Evolutionary conservation across 176 grass and related monocot genomes (phyloP).

Genomic region (Alloteropsis semialata): DNA sequence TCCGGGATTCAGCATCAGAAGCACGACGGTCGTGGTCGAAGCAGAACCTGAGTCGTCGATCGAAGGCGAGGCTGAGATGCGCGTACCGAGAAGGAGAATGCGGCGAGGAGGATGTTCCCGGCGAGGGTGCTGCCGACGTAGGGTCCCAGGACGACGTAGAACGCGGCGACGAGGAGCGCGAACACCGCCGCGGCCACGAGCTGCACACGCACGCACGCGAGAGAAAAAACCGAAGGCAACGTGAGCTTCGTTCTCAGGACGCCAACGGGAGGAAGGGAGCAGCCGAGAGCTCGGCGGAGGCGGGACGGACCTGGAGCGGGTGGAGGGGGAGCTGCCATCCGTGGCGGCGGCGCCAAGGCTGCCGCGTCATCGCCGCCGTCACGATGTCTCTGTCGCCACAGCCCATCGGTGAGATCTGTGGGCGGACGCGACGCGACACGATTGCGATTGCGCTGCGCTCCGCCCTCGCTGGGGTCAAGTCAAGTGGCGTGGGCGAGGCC

Average conservation of each 20-base stretch:
- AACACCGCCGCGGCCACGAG: constrained; percentile 65
- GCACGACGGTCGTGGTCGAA: too few relatives aligned
- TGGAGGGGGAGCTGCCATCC: constrained; percentile 94
- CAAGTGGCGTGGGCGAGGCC: constrained; percentile 3
- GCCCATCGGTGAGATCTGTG: constrained; percentile 23
- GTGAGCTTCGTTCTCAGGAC: background rate
- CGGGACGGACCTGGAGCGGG: constrained; percentile 65
- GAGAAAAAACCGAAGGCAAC: background rate
- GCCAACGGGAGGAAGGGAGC: background rate
- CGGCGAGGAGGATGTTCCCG: constrained; percentile 49
- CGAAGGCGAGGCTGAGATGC: too few relatives aligned
- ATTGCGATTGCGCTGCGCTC: background rate
- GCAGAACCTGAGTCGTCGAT: too few relatives aligned
- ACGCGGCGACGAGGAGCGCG: constrained; percentile 56
- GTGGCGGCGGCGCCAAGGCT: constrained; percentile 51
- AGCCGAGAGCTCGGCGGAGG: too few relatives aligned
- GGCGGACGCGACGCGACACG: background rate
- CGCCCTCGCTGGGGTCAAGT: background rate
- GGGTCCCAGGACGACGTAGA: constrained; percentile 80
- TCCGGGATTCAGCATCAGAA: background rate
- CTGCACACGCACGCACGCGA: constrained; percentile 41
- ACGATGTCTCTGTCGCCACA: constrained; percentile 12
- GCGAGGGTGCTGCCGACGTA: constrained; percentile 57
- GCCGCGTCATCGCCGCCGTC: background rate
- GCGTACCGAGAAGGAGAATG: constrained; percentile 74